These are phyloP conservation scores for Coemansia sp. DNA, from an alignment of 192 early-diverging fungal species.

Conservation along the genomic window DNA sequence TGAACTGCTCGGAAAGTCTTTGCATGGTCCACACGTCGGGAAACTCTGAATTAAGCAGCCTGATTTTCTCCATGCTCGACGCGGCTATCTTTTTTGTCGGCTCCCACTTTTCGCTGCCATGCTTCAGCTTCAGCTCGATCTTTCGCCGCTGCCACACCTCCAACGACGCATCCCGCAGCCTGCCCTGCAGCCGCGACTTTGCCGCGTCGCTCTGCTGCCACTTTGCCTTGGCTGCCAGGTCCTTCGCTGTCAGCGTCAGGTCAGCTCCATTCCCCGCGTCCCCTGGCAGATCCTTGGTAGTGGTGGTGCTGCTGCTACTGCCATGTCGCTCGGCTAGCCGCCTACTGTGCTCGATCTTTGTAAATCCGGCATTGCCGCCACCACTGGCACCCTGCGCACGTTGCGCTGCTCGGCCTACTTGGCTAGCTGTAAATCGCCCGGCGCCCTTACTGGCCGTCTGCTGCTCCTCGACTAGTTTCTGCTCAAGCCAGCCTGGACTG, in stretches of 20 bases:
- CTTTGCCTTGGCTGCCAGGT: slow-evolving; percentile 14
- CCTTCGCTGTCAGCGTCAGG: slow-evolving; percentile 26
- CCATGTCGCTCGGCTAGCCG: neutral
- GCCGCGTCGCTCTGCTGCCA: slow-evolving; percentile 20
- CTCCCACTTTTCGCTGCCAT: slow-evolving; percentile 26
- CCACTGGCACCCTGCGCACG: neutral
- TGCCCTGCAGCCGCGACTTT: slow-evolving; percentile 13
- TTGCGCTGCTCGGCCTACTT: neutral
- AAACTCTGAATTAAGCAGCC: slow-evolving; percentile 48
- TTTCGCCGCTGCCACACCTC: slow-evolving; percentile 52
- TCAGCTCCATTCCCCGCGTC: neutral
- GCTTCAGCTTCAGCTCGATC: slow-evolving; percentile 51
- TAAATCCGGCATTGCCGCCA: slow-evolving; percentile 10
- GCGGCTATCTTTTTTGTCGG: slow-evolving; percentile 45
- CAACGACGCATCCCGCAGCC: slow-evolving; percentile 26
- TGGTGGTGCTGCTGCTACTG: neutral
- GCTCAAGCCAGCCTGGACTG: slow-evolving; percentile 7
- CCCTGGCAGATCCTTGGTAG: neutral
- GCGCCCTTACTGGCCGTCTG: neutral
- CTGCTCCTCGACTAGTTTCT: slow-evolving; percentile 10
- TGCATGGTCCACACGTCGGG: slow-evolving; percentile 53
- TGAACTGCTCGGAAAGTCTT: slow-evolving; percentile 57
- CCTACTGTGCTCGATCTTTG: slow-evolving; percentile 14
- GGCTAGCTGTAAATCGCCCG: neutral
- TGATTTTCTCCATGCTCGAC: slow-evolving; percentile 54